Conservation (phyloP, 257 asterid genomes). For the Nicotiana obtusifolia region DNA sequence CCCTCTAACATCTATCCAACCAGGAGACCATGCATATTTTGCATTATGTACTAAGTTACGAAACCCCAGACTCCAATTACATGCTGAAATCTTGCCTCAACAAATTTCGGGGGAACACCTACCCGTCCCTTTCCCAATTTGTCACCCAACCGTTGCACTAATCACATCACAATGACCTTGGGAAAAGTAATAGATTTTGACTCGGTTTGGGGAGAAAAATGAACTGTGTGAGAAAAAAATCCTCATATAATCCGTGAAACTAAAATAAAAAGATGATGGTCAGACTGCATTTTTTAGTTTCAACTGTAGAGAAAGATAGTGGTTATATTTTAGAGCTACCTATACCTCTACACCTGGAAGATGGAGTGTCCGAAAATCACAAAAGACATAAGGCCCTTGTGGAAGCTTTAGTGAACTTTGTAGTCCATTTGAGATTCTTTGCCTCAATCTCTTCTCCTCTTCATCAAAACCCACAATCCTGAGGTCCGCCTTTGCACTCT, state of each 20-base stretch:
- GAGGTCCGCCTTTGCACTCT: slow-evolving; percentile 51
- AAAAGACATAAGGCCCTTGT: slow-evolving; percentile 64
- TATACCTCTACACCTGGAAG: slow-evolving; percentile 81
- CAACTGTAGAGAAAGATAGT: not conserved
- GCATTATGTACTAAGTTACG: not conserved
- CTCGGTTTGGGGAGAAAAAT: not conserved
- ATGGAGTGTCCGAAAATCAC: slow-evolving; percentile 73
- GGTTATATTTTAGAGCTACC: not conserved
- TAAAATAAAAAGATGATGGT: not conserved
- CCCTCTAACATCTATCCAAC: not conserved
- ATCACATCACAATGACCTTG: not conserved
- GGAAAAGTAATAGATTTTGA: not conserved
- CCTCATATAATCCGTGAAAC: not conserved
- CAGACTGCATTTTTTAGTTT: not conserved
- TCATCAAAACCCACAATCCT: slow-evolving; percentile 91
- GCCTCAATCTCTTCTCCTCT: slow-evolving; percentile 72
- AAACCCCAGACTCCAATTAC: not conserved
- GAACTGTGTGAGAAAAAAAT: no score
- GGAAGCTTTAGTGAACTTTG: slow-evolving; percentile 53
- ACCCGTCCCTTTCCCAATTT: not conserved
- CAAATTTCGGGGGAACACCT: not conserved
- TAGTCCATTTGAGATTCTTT: slow-evolving; percentile 32
- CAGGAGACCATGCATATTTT: not conserved
- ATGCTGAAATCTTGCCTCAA: not conserved
- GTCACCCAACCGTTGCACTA: not conserved